Evolutionary conservation across 805 yeast genomes (phyloP).

Genomic region (Lipomyces yamanashiensis): DNA sequence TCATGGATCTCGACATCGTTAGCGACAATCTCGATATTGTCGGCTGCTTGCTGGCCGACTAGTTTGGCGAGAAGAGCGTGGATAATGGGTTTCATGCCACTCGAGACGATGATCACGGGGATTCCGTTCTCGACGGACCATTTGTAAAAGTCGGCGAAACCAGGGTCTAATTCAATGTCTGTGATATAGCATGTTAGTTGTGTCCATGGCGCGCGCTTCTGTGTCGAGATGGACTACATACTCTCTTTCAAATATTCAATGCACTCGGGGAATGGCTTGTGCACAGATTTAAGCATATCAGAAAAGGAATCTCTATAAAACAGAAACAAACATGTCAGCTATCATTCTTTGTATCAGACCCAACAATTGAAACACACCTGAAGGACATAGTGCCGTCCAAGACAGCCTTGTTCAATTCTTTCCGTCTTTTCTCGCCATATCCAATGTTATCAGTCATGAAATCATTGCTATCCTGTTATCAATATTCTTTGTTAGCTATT

Average conservation of each 20-base stretch:
- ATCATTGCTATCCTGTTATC: conserved; percentile 79
- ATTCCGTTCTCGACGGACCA: conserved; percentile 75
- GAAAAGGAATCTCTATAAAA: conserved; percentile 72
- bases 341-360: background rate
- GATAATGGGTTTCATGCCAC: conserved; percentile 94
- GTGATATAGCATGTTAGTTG: background rate
- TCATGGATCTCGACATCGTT: conserved; percentile 67
- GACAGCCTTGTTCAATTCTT: conserved; percentile 70
- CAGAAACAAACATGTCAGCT: conserved; percentile 22
- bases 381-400: conserved; percentile 69
- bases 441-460: conserved; percentile 87
- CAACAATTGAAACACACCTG: conserved; percentile 33
- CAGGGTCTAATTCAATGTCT: conserved; percentile 81
- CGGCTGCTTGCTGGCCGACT: conserved; percentile 75
- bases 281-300: conserved; percentile 79
- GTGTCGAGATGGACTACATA: conserved; percentile 7
- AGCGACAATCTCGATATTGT: conserved; percentile 77
- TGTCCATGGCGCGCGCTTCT: background rate
- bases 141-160: conserved; percentile 77
- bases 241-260: conserved; percentile 63
- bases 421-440: conserved; percentile 72
- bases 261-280: conserved; percentile 80
- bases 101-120: conserved; percentile 85
- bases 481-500: background rate
- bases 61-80: conserved; percentile 72